Evolutionary conservation across 805 yeast genomes (phyloP).

Genomic region (Starmerella scarabaei): DNA sequence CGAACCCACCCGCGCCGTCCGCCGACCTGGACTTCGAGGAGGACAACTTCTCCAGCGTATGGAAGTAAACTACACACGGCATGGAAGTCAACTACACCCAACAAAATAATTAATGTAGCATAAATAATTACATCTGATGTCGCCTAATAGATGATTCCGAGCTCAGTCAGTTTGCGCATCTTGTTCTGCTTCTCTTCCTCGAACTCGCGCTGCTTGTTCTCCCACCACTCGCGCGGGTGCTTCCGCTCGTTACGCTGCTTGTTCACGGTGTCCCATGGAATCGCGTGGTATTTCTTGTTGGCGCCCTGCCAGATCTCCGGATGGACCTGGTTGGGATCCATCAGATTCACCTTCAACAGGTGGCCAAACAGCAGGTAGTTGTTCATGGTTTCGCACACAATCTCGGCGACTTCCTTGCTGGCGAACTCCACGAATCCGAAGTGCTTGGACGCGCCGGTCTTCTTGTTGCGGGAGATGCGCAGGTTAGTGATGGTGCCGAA

Average conservation of each 20-base stretch:
- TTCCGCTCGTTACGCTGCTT: slow-evolving; percentile 43
- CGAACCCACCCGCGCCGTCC: slow-evolving; percentile 1
- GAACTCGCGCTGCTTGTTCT: slow-evolving; percentile 37
- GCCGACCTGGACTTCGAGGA: slow-evolving; percentile 11
- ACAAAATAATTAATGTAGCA: neutral
- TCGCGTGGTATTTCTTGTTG: slow-evolving; percentile 39
- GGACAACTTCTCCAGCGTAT: slow-evolving; percentile 16
- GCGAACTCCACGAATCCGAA: slow-evolving; percentile 82
- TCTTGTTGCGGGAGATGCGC: slow-evolving; percentile 75
- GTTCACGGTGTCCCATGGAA: slow-evolving; percentile 48
- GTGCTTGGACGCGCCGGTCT: slow-evolving; percentile 82
- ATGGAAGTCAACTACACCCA: too few species aligned
- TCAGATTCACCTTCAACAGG: slow-evolving; percentile 59
- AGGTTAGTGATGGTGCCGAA: slow-evolving; percentile 75
- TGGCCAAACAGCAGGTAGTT: slow-evolving; percentile 84
- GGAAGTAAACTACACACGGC: slow-evolving; percentile 8
- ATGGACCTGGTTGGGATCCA: slow-evolving; percentile 30
- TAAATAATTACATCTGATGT: neutral
- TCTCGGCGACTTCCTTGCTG: slow-evolving; percentile 58
- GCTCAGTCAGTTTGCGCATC: slow-evolving; percentile 37
- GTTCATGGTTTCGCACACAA: slow-evolving; percentile 93
- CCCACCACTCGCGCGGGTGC: slow-evolving; percentile 46
- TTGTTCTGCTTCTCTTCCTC: slow-evolving; percentile 34
- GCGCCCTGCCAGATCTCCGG: slow-evolving; percentile 46
- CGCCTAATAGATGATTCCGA: slow-evolving; percentile 43